Evolutionary conservation across 768 basidiomycete genomes (phyloP).

Genomic region (Boletus sp.): DNA sequence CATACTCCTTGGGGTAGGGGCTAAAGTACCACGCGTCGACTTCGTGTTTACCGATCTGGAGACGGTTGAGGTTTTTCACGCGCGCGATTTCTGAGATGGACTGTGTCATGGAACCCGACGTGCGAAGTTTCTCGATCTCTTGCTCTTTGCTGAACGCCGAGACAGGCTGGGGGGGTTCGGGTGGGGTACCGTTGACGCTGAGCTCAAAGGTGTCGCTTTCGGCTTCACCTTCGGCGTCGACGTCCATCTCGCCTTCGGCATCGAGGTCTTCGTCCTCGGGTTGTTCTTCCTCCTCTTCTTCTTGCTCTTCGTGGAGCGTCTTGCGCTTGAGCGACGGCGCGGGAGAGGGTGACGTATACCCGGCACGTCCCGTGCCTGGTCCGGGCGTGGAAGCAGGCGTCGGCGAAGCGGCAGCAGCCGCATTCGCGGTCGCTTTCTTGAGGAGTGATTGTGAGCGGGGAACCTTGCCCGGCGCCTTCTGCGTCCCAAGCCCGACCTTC

Average conservation of each 20-base stretch:
- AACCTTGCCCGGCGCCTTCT: slow-evolving; percentile 62
- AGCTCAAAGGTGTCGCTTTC: slow-evolving; percentile 73
- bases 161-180: slow-evolving; percentile 48
- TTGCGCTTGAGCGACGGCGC: slow-evolving; percentile 68
- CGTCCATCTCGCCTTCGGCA: slow-evolving; percentile 45
- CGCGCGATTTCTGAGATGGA: slow-evolving; percentile 96
- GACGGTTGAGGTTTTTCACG: slow-evolving; percentile 95
- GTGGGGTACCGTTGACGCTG: slow-evolving; percentile 44
- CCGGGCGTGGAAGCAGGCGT: slow-evolving; percentile 50
- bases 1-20: slow-evolving; percentile 97
- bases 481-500: slow-evolving; percentile 43
- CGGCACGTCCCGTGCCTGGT: slow-evolving; percentile 31
- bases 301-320: slow-evolving; percentile 55
- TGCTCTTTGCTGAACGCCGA: slow-evolving; percentile 90
- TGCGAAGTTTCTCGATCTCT: slow-evolving; percentile 97
- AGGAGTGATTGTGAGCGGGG: slow-evolving; percentile 57
- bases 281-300: slow-evolving; percentile 58
- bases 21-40: slow-evolving; percentile 99
- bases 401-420: slow-evolving; percentile 60
- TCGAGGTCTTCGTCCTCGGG: slow-evolving; percentile 46
- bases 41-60: slow-evolving; percentile 95
- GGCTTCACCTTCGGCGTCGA: slow-evolving; percentile 43
- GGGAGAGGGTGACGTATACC: slow-evolving; percentile 54
- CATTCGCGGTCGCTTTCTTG: slow-evolving; percentile 68
- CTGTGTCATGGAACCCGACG: slow-evolving; percentile 98